Conservation (phyloP, 306 rosid genomes). For the Datisca glomerata region DNA sequence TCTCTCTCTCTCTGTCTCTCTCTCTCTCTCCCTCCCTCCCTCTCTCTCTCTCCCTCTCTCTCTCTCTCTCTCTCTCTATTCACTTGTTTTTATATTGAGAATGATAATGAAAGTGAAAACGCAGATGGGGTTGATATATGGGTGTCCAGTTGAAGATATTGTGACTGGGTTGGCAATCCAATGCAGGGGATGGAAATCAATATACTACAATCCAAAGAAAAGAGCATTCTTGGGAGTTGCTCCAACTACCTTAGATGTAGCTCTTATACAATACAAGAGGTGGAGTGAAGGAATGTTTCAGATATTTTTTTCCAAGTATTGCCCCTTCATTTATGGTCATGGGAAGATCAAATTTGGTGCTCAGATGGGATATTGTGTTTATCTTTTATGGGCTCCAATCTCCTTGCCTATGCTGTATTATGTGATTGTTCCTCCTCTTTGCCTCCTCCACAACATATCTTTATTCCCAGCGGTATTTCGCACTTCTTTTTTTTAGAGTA, state of each 20-base stretch:
- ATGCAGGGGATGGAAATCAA: conserved; percentile 68
- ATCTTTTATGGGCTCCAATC: conserved; percentile 59
- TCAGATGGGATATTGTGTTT: conserved; percentile 50
- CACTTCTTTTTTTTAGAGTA: too few species aligned
- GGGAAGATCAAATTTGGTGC: conserved; percentile 38
- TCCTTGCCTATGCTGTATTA: conserved; percentile 43
- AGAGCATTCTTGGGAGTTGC: conserved; percentile 51
- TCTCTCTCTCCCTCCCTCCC: not conserved
- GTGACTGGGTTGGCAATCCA: conserved; percentile 42
- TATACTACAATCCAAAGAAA: conserved; percentile 50
- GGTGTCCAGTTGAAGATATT: conserved; percentile 49
- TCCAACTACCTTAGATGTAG: conserved; percentile 38
- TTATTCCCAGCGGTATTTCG: conserved; percentile 52
- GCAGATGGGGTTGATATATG: conserved; percentile 65
- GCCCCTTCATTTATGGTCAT: conserved; percentile 63
- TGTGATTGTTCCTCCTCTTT: conserved; percentile 40
- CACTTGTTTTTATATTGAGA: not conserved
- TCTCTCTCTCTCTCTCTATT: not conserved
- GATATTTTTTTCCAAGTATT: conserved; percentile 49
- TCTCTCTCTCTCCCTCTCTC: not conserved
- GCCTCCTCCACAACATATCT: conserved; percentile 37
- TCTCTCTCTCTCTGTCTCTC: not conserved
- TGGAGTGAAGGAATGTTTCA: conserved; percentile 64
- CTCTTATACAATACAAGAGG: conserved; percentile 40
- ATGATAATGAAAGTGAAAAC: conserved; percentile 2